Base-by-base conservation (phyloP, 371 early-diverging fungal genomes). In the Nematocida sp. region DNA sequence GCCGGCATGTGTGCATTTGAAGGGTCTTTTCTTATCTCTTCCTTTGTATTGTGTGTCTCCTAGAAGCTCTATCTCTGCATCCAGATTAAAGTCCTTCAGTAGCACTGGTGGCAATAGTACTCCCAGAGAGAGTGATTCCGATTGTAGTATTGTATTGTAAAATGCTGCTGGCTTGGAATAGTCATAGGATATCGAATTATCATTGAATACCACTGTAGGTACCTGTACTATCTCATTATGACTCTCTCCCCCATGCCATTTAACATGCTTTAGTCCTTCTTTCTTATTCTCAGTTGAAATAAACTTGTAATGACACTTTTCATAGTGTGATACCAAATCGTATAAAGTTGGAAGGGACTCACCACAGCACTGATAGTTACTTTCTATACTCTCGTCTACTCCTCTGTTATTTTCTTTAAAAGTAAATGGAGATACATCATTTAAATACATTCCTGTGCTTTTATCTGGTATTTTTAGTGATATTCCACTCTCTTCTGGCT, bases 1-100 rank as follows among this genome's bases (percentile, higher is more conserved):
- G n/a, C 80, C 80, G 19, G 63, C 62, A 29, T 76, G 57, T 7
- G 63, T 66, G 66, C 84, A 84, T 34, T 77, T 78, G 55, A 79
- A 83, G 25, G 78, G 78, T 41, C 79, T 63, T 19, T 61, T 63
- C 34, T 64, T 65, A 29, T 77, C 77, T 62, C 52, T 49, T 19
- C 51, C 47, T 37, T 63, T 45, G 31, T 62, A 49, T 40, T 77
- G 74, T 34, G 47, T 3, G 38, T 78, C 62, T 23, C 76, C 78
- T 1, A 63, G 25, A 34, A 65, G 41, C 23, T 75, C 75, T 1
- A 54, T 45, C 37, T 60, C 54, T 13, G 78, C 76, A 31, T 57
- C 76, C 53, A 63, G 54, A 25, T 58, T 47, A 17, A 78, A 66
- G 64, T 78, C 74, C 19, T 41, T 41, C 0, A 70, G 48, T 23